Percentiles rank a stretch among this genome's conserved stretches.
Evolutionary conservation across 2,329 filamentous ascomycete species (phyloP).

Genomic region (Epichloe scottii): DNA sequence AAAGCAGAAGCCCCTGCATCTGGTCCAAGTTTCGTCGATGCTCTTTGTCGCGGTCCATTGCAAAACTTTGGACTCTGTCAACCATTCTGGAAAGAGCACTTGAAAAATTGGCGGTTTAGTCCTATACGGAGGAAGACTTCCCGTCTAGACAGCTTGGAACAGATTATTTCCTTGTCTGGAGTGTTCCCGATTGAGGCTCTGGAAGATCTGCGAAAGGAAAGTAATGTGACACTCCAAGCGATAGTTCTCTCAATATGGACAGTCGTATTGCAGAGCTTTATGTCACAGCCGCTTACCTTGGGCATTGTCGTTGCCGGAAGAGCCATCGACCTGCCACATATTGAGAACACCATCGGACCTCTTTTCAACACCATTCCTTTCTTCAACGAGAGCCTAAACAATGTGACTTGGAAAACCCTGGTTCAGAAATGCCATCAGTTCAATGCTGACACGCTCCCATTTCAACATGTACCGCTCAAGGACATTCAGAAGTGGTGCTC

Average conservation of each 20-base stretch:
- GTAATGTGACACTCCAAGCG: slow-evolving; percentile 68
- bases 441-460: slow-evolving; percentile 54
- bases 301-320: slow-evolving; percentile 74
- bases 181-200: slow-evolving; percentile 30
- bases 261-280: slow-evolving; percentile 42
- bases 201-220: slow-evolving; percentile 37
- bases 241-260: slow-evolving; percentile 67
- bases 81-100: slow-evolving; percentile 55
- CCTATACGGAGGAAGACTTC: neutral
- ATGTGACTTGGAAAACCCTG: slow-evolving; percentile 45
- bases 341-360: slow-evolving; percentile 62
- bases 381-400: slow-evolving; percentile 30
- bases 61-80: slow-evolving; percentile 25
- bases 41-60: slow-evolving; percentile 59
- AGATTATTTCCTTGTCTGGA: slow-evolving; percentile 7
- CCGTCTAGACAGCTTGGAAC: slow-evolving; percentile 8
- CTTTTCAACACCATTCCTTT: slow-evolving; percentile 86
- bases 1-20: slow-evolving; percentile 9
- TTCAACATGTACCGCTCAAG: slow-evolving; percentile 61
- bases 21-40: slow-evolving; percentile 50
- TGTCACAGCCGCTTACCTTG: slow-evolving; percentile 38
- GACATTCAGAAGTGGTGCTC: slow-evolving; percentile 71
- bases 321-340: slow-evolving; percentile 51
- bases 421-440: slow-evolving; percentile 56
- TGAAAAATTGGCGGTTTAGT: slow-evolving; percentile 23